phyloP scores from a whole-genome alignment of 768 basidiomycete species.

The Lepiota brunneoincarnata region DNA sequence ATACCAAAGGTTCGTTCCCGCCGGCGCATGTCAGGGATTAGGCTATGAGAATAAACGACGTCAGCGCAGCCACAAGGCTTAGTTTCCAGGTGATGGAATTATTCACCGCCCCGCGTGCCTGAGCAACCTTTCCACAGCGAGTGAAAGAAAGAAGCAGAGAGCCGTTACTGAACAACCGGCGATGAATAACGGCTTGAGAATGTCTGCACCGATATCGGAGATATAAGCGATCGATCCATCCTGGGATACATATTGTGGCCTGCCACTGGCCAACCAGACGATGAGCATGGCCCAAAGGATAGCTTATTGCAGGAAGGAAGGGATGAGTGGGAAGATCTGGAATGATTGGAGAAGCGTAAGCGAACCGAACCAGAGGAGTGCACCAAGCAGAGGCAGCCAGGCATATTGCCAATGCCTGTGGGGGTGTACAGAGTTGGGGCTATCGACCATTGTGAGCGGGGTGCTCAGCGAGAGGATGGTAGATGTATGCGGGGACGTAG shows the following conservation, averaged over 20 bases:
- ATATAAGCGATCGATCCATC: conserved; percentile 67
- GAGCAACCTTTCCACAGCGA: conserved; percentile 60
- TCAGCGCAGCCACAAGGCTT: background rate
- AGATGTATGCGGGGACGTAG: too few species aligned
- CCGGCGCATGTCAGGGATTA: conserved; percentile 56
- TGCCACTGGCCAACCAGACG: conserved; percentile 66
- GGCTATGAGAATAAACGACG: conserved; percentile 29
- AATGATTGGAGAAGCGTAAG: conserved; percentile 7
- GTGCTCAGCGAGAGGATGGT: too few species aligned
- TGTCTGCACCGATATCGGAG: conserved; percentile 72
- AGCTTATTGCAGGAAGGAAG: conserved; percentile 24
- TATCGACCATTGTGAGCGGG: background rate
- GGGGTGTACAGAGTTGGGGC: background rate
- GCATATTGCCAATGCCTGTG: conserved; percentile 56
- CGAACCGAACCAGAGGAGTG: conserved; percentile 66
- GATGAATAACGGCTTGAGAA: conserved; percentile 75
- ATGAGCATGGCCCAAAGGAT: conserved; percentile 70
- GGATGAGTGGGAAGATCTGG: background rate
- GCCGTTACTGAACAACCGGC: conserved; percentile 63
- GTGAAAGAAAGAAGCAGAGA: conserved; percentile 55
- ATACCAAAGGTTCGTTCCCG: conserved; percentile 52
- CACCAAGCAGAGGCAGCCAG: conserved; percentile 58
- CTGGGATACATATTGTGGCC: conserved; percentile 55
- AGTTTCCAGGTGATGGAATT: background rate
- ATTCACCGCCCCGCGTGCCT: conserved; percentile 60